Evolutionary conservation across 495 filamentous ascomycete genomes (phyloP).

Genomic region (Penicillium silybi): DNA sequence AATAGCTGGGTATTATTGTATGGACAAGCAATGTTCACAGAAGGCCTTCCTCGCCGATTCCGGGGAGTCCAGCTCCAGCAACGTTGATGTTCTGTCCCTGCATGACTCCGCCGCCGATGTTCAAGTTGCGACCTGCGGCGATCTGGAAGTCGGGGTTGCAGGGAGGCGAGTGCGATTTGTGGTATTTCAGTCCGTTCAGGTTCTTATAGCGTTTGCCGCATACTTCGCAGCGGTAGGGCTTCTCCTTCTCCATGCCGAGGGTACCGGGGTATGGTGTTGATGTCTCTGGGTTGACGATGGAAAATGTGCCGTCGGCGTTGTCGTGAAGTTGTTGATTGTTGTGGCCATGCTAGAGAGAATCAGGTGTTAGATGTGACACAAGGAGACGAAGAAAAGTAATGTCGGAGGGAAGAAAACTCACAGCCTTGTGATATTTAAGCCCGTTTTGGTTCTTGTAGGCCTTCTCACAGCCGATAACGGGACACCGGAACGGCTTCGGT

Average conservation of each 20-base stretch:
- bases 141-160: conserved; percentile 56
- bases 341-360: conserved; percentile 69
- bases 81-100: conserved; percentile 50
- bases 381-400: not conserved
- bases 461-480: conserved; percentile 98
- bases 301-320: conserved; percentile 94
- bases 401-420: conserved; percentile 36
- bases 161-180: conserved; percentile 78
- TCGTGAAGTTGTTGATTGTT: conserved; percentile 93
- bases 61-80: conserved; percentile 48
- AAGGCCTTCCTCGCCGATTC: conserved; percentile 49
- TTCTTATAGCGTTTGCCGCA: conserved; percentile 99
- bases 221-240: conserved; percentile 93
- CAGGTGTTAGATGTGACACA: not conserved
- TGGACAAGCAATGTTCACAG: conserved; percentile 29
- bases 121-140: conserved; percentile 37
- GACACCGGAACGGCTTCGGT: conserved; percentile 94
- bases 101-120: conserved; percentile 46
- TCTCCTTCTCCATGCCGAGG: conserved; percentile 98
- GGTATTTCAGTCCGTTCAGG: conserved; percentile 91
- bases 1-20: conserved; percentile 24
- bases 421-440: conserved; percentile 77
- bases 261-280: conserved; percentile 92
- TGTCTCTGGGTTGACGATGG: conserved; percentile 95
- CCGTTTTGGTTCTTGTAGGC: conserved; percentile 99